Evolutionary conservation across 768 basidiomycete genomes (phyloP), one percentile per base, ranked within the genome.

Genomic region (Suillus alpinus): DNA sequence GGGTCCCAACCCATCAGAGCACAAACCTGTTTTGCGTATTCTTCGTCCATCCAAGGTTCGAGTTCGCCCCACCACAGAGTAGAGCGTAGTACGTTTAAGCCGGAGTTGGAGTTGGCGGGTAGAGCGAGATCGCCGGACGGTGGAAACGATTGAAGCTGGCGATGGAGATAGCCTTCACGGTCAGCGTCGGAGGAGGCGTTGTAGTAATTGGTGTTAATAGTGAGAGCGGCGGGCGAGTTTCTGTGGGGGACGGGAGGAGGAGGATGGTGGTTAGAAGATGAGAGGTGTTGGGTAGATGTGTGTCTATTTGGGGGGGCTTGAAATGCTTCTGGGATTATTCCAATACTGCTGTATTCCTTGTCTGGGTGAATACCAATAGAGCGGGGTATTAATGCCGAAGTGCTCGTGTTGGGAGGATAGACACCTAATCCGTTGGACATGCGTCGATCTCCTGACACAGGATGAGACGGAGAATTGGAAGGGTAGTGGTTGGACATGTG

Each of bases 1-100:
- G 87, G 83, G 61, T 92, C 90, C 94, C 94, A 95, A 60, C 88
- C 86, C 90, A 94, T 92, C 70, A 94, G 78, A 49, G 74, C 77
- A 75, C 92, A 92, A 68, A 94, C 91, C 72, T 93, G 90, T 74
- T 90, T 89, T 47, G 88, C 91, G 79, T 95, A 96, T 72, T 92
- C 89, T 83, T 94, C 92, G 77, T 95, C 93, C 95, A 96, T 95
- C 94, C 94, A 96, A 66, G 89, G 86, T 74, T 96, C 94, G 58
- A 96, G 84, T 68, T 92, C 90, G 65, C 87, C 86, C 86, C 95
- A 92, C 82, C 86, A 91, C 66, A 94, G 84, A 44, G 91, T 89
- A 62, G 82, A 83, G 71, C 83, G 82, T 52, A 80, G 73, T 39
- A 77, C 43, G 56, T 61, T 49, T 55, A 60, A 43, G 61, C 60